A percentile compares a stretch with the other conserved stretches of the same genome.
Evolutionary conservation across 2,329 filamentous ascomycete genomes (phyloP).

Genomic region (Cercospora sp.): DNA sequence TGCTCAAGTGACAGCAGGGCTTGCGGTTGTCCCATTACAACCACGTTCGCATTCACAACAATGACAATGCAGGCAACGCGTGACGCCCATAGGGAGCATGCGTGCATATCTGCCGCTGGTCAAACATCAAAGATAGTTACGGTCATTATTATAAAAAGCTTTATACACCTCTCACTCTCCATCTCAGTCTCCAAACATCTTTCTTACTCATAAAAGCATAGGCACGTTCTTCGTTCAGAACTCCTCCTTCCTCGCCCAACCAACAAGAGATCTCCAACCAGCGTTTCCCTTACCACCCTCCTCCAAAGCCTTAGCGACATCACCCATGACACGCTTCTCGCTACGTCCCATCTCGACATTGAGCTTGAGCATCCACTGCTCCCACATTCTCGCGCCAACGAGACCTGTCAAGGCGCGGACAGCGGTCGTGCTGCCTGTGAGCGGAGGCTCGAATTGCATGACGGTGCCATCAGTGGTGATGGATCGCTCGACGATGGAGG

Average conservation of each 20-base stretch:
- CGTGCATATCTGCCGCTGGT: conserved; percentile 9
- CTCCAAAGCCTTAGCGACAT: conserved; percentile 59
- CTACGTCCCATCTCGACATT: conserved; percentile 80
- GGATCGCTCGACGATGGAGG: conserved; percentile 34
- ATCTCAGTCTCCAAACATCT: background rate
- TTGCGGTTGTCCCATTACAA: background rate
- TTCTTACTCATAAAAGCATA: conserved; percentile 11
- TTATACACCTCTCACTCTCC: background rate
- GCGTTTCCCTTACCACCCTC: conserved; percentile 59
- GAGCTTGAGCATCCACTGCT: conserved; percentile 89
- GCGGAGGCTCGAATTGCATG: conserved; percentile 34
- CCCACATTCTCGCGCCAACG: conserved; percentile 87
- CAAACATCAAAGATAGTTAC: conserved; percentile 22
- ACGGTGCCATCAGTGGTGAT: conserved; percentile 40
- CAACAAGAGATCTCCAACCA: conserved; percentile 61
- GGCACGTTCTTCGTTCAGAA: background rate
- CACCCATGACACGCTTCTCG: conserved; percentile 54
- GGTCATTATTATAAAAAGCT: conserved; percentile 15
- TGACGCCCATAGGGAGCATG: background rate
- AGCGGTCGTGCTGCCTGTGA: conserved; percentile 40
- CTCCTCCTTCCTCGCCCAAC: conserved; percentile 56
- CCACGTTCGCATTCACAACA: background rate
- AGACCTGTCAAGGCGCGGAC: conserved; percentile 67
- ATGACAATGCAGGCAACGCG: background rate
- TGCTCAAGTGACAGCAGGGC: background rate